Percentiles rank a stretch among this genome's conserved stretches.
phyloP scores from a whole-genome alignment of 495 filamentous ascomycete genomes.

The Penicillium goetzii region DNA sequence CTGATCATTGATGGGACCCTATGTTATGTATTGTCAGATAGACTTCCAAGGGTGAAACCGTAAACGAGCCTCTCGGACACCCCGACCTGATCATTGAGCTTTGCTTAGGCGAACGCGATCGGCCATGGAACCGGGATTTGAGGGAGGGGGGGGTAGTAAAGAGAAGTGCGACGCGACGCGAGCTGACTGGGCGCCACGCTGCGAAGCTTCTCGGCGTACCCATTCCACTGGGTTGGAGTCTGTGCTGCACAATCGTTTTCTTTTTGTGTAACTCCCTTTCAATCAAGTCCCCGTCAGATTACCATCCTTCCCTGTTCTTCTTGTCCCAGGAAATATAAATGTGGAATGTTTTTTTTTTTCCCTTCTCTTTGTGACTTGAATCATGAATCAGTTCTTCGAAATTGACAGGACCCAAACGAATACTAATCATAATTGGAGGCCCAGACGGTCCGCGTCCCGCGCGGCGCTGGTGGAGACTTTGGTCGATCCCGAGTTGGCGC shows the following conservation, averaged over 20 bases:
- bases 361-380: not conserved
- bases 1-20: too few relatives aligned
- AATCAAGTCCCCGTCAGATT: too few relatives aligned
- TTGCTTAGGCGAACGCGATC: not conserved
- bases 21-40: too few relatives aligned
- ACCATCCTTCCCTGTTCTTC: not conserved
- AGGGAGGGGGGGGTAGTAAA: too few relatives aligned
- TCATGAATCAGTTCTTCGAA: not conserved
- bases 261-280: too few relatives aligned
- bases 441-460: constrained; percentile 29
- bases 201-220: constrained; percentile 11
- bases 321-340: too few relatives aligned
- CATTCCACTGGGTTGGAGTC: constrained; percentile 3
- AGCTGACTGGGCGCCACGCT: constrained; percentile 13
- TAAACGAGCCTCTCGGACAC: not conserved
- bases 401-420: not conserved
- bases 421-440: constrained; percentile 1
- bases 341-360: not conserved
- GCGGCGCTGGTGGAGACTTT: constrained; percentile 8
- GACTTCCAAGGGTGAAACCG: too few relatives aligned
- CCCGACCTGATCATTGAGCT: constrained; percentile 3
- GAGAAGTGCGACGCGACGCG: not conserved
- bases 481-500: constrained; percentile 14
- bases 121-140: not conserved
- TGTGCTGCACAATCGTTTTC: not conserved